Base-by-base conservation (phyloP, 2,329 filamentous ascomycete species). In the Penicillium concentricum region DNA sequence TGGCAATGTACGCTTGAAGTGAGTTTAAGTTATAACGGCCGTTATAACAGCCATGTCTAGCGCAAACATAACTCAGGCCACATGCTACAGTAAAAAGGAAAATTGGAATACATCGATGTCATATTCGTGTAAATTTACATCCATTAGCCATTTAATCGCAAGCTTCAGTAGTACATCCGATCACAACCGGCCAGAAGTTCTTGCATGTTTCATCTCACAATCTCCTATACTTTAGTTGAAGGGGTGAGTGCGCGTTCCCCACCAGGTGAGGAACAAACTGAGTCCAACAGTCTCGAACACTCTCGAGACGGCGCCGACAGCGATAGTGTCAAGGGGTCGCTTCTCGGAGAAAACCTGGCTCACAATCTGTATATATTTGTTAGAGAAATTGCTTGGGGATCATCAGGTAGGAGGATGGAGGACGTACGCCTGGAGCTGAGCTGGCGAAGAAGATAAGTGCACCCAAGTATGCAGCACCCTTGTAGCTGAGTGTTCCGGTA, bases 381-480 rank as follows among this genome's bases (percentile, higher is more conserved):
- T 71, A 32, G 47, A 46, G 28, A 50, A 54, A 34, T 48, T 46
- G 38, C 20, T 4, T 26, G 2, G 26, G 12, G 35, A 9, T 24
- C 5, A 37, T 34, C n/a, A 3, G 9, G 32, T 8, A 24, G 37
- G n/a, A 26, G 30, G 22, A 50, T n/a, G 15, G 30, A 6, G 32
- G 55, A 84, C 87, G 66, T 86, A 96, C 91, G 59, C 87, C 86
- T 65, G 93, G 93, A 70, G 92, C 92, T 70, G 91, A 87, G 67
- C 88, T 92, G 67, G 93, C 93, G 64, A 92, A 84, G 84, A 97
- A 97, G 82, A 97, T 89, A 74, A 97, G 81, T 59, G 84, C 84
- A 66, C 94, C 94, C 60, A 97, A 83, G 81, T 97, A 97, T 55
- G 93, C 91, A 62, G 94, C 92, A 68, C 94, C 94, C 86, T 96